Percentiles rank a stretch among this genome's conserved stretches.
phyloP scores from a whole-genome alignment of 768 basidiomycete genomes.

The Boletus subcaerulescens region DNA sequence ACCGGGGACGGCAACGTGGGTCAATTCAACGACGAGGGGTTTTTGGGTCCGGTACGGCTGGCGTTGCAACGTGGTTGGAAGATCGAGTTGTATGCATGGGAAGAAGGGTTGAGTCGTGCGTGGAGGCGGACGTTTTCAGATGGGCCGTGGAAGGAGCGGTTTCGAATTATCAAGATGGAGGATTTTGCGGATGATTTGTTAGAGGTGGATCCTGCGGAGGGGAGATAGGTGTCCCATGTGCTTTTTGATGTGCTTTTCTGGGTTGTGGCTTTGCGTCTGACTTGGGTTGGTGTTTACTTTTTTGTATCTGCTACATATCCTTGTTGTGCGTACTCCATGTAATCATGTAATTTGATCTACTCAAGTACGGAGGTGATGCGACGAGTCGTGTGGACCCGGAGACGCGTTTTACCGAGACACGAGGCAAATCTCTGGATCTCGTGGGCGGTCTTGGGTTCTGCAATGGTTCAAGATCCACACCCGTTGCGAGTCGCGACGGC shows the following conservation, averaged over 20 bases:
- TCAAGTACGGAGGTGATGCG: too few relatives aligned
- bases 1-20: slow-evolving; percentile 93
- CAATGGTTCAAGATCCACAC: too few relatives aligned
- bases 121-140: slow-evolving; percentile 76
- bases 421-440: not conserved
- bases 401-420: too few relatives aligned
- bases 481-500: too few relatives aligned
- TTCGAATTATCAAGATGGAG: slow-evolving; percentile 62
- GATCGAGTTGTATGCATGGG: slow-evolving; percentile 95
- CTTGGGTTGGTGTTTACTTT: too few relatives aligned
- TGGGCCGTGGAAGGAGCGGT: slow-evolving; percentile 39
- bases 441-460: too few relatives aligned
- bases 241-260: too few relatives aligned
- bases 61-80: slow-evolving; percentile 89
- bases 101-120: slow-evolving; percentile 72
- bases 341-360: not conserved
- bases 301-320: too few relatives aligned
- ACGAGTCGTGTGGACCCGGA: too few relatives aligned
- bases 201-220: slow-evolving; percentile 35
- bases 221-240: slow-evolving; percentile 10
- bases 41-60: slow-evolving; percentile 80
- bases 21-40: slow-evolving; percentile 92
- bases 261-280: too few relatives aligned
- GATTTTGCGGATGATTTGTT: slow-evolving; percentile 61
- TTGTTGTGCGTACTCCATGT: too few relatives aligned